Evolutionary conservation across 805 yeast species (phyloP).

Genomic region (Cyberlindnera amylophila): DNA sequence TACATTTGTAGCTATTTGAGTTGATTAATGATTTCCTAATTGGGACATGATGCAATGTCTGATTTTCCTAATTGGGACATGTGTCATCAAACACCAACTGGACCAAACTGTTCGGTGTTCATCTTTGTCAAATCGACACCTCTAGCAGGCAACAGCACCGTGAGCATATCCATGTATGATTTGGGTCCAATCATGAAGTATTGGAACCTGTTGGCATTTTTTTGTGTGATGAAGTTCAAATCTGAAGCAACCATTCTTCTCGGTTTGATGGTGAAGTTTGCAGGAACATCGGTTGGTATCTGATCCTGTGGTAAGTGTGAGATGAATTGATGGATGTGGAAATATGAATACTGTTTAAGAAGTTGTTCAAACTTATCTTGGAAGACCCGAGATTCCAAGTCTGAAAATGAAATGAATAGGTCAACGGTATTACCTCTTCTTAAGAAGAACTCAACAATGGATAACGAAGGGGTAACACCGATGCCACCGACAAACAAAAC

Average conservation of each 20-base stretch:
- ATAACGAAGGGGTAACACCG: conserved; percentile 62
- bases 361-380: conserved; percentile 13
- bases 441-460: conserved; percentile 41
- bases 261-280: not conserved
- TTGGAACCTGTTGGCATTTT: conserved; percentile 9
- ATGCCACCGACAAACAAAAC: conserved; percentile 58
- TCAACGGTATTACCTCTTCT: conserved; percentile 15
- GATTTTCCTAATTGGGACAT: no score
- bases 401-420: conserved; percentile 16
- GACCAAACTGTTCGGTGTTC: conserved; percentile 26
- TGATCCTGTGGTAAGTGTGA: conserved; percentile 3
- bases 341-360: conserved; percentile 11
- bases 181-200: conserved; percentile 26
- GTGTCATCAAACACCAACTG: conserved; percentile 20
- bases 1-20: no score
- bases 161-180: conserved; percentile 17
- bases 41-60: no score
- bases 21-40: no score
- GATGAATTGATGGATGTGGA: conserved; percentile 16
- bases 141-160: not conserved
- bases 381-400: conserved; percentile 14
- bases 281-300: not conserved
- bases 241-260: conserved; percentile 3
- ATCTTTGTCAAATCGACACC: conserved; percentile 14
- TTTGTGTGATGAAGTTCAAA: conserved; percentile 7